Conservation (phyloP, 2,329 filamentous ascomycete species). For the Calonectria naviculata region DNA sequence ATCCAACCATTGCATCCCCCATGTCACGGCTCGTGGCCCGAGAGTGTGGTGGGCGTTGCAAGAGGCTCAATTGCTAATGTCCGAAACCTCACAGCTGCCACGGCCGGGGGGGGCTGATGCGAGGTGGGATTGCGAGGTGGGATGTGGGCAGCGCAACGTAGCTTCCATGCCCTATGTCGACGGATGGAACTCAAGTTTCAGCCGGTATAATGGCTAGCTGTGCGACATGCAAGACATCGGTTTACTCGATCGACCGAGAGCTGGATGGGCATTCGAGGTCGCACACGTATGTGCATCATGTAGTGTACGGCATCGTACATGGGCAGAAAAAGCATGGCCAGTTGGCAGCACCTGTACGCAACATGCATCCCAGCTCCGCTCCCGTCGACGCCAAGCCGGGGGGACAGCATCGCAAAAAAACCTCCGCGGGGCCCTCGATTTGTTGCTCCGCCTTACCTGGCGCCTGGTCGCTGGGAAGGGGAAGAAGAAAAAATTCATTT, state of each 20-base stretch:
- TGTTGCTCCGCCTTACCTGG: not conserved
- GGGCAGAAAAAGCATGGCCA: not conserved
- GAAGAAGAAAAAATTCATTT: not conserved
- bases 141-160: not conserved
- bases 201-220: not conserved
- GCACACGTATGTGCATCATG: not conserved
- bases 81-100: slow-evolving; percentile 4
- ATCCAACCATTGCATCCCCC: not conserved
- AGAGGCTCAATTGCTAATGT: slow-evolving; percentile 3
- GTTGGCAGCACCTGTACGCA: not conserved
- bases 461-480: not conserved
- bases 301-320: not conserved
- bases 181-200: slow-evolving; percentile 1
- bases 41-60: not conserved
- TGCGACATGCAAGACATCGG: slow-evolving; percentile 4
- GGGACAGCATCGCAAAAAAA: not conserved
- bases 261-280: not conserved
- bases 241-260: not conserved
- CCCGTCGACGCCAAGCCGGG: not conserved
- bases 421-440: not conserved
- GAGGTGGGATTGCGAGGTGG: not conserved
- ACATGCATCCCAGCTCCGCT: not conserved
- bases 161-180: not conserved
- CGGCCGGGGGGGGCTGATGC: not conserved
- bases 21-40: not conserved